Conservation (phyloP, 768 basidiomycete genomes). For the Kwoniella newhampshirensis region DNA sequence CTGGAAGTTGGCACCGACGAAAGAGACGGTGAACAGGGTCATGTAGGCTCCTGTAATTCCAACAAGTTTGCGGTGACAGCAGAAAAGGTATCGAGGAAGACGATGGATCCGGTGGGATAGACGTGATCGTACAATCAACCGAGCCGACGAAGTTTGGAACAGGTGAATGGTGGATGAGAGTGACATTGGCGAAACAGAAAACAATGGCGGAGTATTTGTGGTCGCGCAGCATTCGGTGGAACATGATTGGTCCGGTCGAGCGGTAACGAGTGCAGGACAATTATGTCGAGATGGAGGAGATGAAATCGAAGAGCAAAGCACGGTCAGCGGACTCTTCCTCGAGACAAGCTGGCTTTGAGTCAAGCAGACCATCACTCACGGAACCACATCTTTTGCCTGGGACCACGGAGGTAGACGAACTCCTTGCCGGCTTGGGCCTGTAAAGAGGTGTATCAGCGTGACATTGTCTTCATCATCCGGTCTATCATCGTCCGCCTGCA, state of each 20-base stretch:
- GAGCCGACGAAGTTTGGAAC: not conserved
- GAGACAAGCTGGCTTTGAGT: no score
- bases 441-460: not conserved
- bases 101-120: not conserved
- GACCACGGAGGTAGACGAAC: constrained; percentile 39
- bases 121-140: not conserved
- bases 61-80: not conserved
- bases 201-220: not conserved
- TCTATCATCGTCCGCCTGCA: not conserved
- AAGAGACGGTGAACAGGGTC: constrained; percentile 39
- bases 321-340: no score
- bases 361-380: constrained; percentile 23
- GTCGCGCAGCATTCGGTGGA: no score
- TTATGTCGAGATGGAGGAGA: no score
- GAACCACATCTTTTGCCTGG: constrained; percentile 38
- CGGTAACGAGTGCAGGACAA: no score
- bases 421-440: constrained; percentile 39
- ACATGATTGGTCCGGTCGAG: no score
- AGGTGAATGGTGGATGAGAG: not conserved
- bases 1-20: constrained; percentile 38
- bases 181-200: not conserved
- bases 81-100: constrained; percentile 2
- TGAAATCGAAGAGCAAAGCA: no score
- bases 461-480: not conserved
- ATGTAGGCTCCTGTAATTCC: constrained; percentile 42